Conservation (phyloP, 768 basidiomycete genomes). For the Candolleomyces aberdarensis region DNA sequence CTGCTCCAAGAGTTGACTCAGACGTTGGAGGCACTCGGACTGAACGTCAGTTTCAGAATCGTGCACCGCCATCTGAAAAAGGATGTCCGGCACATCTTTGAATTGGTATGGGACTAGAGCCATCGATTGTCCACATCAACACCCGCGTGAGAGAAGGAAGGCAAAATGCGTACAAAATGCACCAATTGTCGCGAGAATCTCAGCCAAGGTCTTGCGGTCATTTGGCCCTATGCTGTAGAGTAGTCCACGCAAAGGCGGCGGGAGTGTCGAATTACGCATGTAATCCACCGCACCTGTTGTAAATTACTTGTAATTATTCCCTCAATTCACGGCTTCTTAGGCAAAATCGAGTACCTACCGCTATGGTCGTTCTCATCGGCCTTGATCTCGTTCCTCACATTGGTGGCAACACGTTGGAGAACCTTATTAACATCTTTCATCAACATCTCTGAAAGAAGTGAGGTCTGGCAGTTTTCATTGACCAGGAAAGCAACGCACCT, state of each 20-base stretch:
- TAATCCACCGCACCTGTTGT: not conserved
- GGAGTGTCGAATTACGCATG: not conserved
- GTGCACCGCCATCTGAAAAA: not conserved
- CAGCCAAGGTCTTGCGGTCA: not conserved
- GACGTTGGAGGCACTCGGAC: not conserved
- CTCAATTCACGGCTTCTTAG: no score
- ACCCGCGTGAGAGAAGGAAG: not conserved
- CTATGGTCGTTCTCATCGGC: not conserved
- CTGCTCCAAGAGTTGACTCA: not conserved
- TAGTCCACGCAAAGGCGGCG: not conserved
- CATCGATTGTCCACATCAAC: no score
- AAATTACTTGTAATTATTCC: no score
- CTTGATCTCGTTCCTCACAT: not conserved
- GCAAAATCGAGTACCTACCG: not conserved
- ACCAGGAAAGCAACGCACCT: not conserved
- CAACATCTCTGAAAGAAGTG: not conserved
- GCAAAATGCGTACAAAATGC: not conserved
- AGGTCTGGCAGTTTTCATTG: not conserved
- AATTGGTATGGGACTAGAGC: not conserved
- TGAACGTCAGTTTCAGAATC: not conserved
- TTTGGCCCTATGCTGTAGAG: not conserved
- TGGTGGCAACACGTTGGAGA: not conserved
- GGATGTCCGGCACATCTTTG: not conserved
- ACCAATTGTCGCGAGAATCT: not conserved
- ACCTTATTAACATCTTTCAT: not conserved